phyloP scores from a whole-genome alignment of 805 yeast genomes.

The Torulaspora gathmanii region DNA sequence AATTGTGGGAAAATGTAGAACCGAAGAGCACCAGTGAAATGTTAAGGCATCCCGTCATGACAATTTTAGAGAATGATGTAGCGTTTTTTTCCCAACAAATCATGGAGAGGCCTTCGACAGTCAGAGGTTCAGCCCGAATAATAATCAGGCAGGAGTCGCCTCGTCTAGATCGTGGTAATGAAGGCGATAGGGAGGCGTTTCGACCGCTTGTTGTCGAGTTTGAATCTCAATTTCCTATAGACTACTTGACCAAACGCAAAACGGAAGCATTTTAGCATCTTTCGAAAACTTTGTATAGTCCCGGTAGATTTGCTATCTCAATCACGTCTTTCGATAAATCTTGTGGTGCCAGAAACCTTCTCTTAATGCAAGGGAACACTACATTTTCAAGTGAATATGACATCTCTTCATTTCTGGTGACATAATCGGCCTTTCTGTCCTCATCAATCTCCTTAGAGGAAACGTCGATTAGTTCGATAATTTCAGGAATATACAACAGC shows the following conservation, averaged over 20 bases:
- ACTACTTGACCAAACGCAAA: conserved; percentile 9
- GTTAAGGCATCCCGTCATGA: conserved; percentile 28
- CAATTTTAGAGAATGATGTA: conserved; percentile 28
- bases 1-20: conserved; percentile 25
- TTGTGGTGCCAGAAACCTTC: conserved; percentile 60
- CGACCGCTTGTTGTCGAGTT: conserved; percentile 19
- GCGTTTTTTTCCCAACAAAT: conserved; percentile 4
- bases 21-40: conserved; percentile 18
- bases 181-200: conserved; percentile 14
- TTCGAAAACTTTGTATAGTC: conserved; percentile 86
- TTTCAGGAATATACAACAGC: conserved; percentile 64
- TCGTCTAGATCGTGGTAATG: conserved; percentile 5
- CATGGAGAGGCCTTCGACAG: conserved; percentile 9
- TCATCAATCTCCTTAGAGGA: conserved; percentile 19
- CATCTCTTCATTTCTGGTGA: conserved; percentile 32
- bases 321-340: conserved; percentile 51
- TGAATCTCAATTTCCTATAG: conserved; percentile 21
- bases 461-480: conserved; percentile 26
- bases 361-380: conserved; percentile 62
- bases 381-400: conserved; percentile 47
- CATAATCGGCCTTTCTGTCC: conserved; percentile 24
- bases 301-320: conserved; percentile 89
- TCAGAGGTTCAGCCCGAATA: conserved; percentile 9
- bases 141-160: background rate
- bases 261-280: conserved; percentile 51